Percentiles rank a stretch among this genome's conserved stretches.
These are phyloP conservation scores for Xylaria flabelliformis DNA, from an alignment of 495 filamentous ascomycete species.

Conservation along the genomic window DNA sequence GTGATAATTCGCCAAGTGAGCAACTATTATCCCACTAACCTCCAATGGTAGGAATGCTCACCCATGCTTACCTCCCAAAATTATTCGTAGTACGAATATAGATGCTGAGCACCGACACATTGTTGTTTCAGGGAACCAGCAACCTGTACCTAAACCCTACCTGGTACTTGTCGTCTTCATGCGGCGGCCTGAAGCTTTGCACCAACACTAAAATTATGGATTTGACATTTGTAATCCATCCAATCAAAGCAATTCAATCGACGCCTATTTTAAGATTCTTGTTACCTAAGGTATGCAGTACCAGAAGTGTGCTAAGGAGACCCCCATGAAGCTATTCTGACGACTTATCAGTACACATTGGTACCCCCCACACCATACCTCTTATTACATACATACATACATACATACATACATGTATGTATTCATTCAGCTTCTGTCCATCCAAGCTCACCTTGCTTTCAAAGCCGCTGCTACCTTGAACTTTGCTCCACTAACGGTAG, in stretches of 20 bases:
- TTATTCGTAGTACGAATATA: background rate
- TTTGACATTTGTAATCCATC: background rate
- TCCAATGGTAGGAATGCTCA: background rate
- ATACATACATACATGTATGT: no score
- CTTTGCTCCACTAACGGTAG: background rate
- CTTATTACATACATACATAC: background rate
- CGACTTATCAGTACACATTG: background rate
- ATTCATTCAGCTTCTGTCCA: constrained; percentile 6
- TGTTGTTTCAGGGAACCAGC: background rate
- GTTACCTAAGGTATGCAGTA: background rate
- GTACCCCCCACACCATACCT: background rate
- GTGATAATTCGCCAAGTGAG: background rate
- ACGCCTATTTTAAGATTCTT: constrained; percentile 10
- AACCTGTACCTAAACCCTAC: background rate
- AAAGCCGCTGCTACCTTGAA: background rate
- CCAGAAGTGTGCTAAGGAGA: background rate
- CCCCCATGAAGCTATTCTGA: background rate
- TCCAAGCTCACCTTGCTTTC: background rate
- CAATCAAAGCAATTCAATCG: background rate
- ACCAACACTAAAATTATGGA: background rate
- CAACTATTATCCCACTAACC: background rate
- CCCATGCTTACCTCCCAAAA: background rate
- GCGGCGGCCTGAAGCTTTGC: background rate
- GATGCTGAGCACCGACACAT: background rate
- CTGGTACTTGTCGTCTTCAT: background rate